Percentiles rank a stretch among this genome's conserved stretches.
Evolutionary conservation across 208 protist species (phyloP).

Genomic region (Acanthamoeba sp.): DNA sequence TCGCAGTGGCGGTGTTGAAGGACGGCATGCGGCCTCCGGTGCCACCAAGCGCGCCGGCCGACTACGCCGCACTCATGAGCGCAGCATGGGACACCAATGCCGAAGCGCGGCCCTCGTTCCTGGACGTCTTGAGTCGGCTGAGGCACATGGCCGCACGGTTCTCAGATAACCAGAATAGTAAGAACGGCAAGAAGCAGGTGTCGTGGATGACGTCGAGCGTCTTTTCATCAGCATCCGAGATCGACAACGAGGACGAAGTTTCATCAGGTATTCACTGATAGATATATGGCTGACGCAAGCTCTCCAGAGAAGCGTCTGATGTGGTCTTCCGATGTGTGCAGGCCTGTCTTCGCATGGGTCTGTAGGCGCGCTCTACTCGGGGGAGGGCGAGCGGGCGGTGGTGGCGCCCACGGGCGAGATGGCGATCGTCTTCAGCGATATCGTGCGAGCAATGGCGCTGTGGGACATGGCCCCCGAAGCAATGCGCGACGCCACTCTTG

Average conservation of each 20-base stretch:
- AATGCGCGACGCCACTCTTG: conserved; percentile 46
- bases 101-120: neutral
- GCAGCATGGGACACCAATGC: conserved; percentile 2
- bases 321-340: too few species aligned
- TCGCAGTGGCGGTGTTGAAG: conserved; percentile 54
- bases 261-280: too few species aligned
- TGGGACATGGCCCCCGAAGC: conserved; percentile 36
- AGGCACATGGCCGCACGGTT: neutral
- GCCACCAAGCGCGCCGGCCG: neutral
- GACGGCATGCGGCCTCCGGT: conserved; percentile 30
- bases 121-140: conserved; percentile 37
- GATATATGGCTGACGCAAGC: too few species aligned
- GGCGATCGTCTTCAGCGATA: conserved; percentile 33
- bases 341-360: neutral
- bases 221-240: too few species aligned
- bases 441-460: neutral
- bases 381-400: neutral
- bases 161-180: neutral
- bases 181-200: too few species aligned
- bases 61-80: neutral
- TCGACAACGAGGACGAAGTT: too few species aligned
- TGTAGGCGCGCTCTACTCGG: neutral
- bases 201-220: too few species aligned
- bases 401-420: neutral
- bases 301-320: too few species aligned